Conservation (phyloP, 2,329 filamentous ascomycete genomes). For the Penicillium paneum region DNA sequence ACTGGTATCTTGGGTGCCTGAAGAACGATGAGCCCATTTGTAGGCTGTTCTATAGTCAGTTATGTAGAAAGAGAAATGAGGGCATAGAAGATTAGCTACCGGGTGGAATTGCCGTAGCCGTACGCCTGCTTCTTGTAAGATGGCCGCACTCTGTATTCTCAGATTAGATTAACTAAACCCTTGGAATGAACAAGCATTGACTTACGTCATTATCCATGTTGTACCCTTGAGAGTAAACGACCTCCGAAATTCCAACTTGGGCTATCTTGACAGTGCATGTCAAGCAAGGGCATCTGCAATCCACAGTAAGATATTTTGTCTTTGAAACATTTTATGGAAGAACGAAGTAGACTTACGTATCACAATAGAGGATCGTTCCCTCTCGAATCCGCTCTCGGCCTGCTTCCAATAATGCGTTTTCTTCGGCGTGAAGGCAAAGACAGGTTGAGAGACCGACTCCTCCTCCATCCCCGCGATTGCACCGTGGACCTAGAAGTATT, state of each 20-base stretch:
- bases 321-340: not conserved
- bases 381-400: constrained; percentile 84
- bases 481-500: constrained; percentile 55
- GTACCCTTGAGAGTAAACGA: constrained; percentile 90
- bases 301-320: not conserved
- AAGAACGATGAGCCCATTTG: constrained; percentile 63
- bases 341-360: constrained; percentile 55
- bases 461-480: constrained; percentile 69
- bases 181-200: not conserved
- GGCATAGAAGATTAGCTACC: constrained; percentile 44
- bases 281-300: constrained; percentile 73
- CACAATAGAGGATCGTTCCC: constrained; percentile 82
- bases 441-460: constrained; percentile 80
- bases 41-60: constrained; percentile 48
- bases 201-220: constrained; percentile 78
- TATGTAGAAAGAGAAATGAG: not conserved
- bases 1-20: constrained; percentile 40
- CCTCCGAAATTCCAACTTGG: constrained; percentile 91
- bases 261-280: constrained; percentile 99
- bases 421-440: constrained; percentile 95
- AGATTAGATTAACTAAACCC: constrained; percentile 4
- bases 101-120: constrained; percentile 82
- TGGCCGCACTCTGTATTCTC: constrained; percentile 60
- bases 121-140: constrained; percentile 81
- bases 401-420: constrained; percentile 93